phyloP scores from a whole-genome alignment of 1,139 yeast species.

The Blastobotrys malaysiensis region DNA sequence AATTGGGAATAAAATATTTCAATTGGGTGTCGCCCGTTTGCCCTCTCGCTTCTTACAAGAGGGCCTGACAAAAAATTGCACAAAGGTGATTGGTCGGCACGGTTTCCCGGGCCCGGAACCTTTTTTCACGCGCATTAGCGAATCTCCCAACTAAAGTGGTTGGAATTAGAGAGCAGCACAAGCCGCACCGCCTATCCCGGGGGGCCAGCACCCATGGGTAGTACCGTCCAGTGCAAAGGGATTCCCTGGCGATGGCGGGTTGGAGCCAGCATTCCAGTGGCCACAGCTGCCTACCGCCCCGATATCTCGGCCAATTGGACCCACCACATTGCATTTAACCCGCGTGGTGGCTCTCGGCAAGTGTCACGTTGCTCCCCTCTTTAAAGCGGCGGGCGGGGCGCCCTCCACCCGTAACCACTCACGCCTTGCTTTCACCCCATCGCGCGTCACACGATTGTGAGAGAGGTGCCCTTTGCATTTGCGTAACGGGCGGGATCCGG shows the following conservation, averaged over 20 bases:
- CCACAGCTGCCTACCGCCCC: too few relatives aligned
- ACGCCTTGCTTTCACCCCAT: background rate
- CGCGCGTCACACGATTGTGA: background rate
- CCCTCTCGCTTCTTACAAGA: background rate
- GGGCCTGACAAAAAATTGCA: background rate
- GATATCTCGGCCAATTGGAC: too few relatives aligned
- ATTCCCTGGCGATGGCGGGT: too few relatives aligned
- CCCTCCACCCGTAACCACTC: too few relatives aligned
- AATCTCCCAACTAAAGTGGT: background rate
- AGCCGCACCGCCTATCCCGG: too few relatives aligned
- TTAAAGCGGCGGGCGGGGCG: background rate
- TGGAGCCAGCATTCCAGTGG: too few relatives aligned
- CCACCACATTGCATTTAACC: too few relatives aligned
- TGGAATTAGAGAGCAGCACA: background rate
- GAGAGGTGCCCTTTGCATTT: too few relatives aligned
- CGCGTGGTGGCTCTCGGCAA: too few relatives aligned
- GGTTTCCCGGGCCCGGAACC: background rate
- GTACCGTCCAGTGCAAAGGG: too few relatives aligned
- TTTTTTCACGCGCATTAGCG: background rate
- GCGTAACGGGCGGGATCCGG: background rate
- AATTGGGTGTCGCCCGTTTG: background rate
- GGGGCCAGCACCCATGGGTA: too few relatives aligned
- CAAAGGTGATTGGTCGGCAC: background rate
- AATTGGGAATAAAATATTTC: background rate
- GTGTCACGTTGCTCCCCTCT: background rate